Conservation (phyloP, 257 asterid genomes). For the Capsicum rhomboideum region DNA sequence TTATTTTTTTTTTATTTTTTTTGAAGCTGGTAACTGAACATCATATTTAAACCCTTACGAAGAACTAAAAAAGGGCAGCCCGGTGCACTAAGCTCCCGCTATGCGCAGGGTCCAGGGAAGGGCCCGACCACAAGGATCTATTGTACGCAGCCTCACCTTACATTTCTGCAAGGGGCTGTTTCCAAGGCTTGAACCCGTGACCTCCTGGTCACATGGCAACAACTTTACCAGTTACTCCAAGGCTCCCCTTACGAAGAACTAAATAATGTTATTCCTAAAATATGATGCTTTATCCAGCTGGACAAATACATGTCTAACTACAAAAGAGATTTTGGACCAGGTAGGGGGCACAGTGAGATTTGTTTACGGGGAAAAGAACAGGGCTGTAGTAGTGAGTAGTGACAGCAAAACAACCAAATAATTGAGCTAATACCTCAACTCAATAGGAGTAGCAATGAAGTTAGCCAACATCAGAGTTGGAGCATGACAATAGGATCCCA, state of each 20-base stretch:
- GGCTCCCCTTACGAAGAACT: not conserved
- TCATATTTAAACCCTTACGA: not conserved
- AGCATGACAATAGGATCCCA: slow-evolving; percentile 75
- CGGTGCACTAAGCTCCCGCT: too few species aligned
- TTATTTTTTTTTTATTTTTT: too few species aligned
- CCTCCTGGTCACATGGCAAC: too few species aligned
- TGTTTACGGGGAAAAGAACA: not conserved
- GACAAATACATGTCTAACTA: not conserved
- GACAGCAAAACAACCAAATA: not conserved
- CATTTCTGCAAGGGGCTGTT: too few species aligned
- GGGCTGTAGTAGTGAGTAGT: not conserved
- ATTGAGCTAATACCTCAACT: slow-evolving; percentile 43
- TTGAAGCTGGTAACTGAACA: too few species aligned
- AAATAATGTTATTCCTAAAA: not conserved
- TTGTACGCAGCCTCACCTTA: too few species aligned
- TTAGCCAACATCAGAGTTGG: slow-evolving; percentile 92
- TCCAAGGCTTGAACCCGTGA: too few species aligned
- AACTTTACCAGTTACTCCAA: too few species aligned
- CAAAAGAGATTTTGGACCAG: not conserved
- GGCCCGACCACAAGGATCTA: too few species aligned
- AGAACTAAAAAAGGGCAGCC: too few species aligned
- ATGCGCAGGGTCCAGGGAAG: too few species aligned
- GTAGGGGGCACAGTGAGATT: not conserved
- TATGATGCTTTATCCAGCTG: too few species aligned
- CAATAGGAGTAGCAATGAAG: slow-evolving; percentile 82